phyloP scores from a whole-genome alignment of 495 filamentous ascomycete species.

The Xylaria longipes region DNA sequence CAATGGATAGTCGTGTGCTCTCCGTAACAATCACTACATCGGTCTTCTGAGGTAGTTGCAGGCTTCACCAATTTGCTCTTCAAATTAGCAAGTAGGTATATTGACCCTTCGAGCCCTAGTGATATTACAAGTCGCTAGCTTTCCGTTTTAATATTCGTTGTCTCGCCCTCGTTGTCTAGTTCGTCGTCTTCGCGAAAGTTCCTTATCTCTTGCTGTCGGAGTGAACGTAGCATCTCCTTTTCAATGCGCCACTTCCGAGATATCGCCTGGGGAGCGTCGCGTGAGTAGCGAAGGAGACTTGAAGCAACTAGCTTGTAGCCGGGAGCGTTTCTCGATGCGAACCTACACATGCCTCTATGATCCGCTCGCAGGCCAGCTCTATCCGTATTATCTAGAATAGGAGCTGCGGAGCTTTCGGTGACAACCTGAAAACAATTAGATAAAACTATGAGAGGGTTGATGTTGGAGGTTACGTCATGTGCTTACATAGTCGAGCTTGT shows the following conservation, averaged over 20 bases:
- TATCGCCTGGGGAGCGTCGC: constrained; percentile 9
- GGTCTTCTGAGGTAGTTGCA: neutral
- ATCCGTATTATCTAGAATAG: constrained; percentile 44
- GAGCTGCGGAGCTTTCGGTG: constrained; percentile 44
- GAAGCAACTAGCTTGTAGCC: constrained; percentile 17
- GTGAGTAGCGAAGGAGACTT: constrained; percentile 17
- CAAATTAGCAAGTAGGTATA: neutral
- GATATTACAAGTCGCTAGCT: neutral
- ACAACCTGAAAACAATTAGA: constrained; percentile 27
- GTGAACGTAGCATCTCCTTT: neutral
- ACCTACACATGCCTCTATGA: constrained; percentile 29
- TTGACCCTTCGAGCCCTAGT: neutral
- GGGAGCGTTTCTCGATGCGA: constrained; percentile 17
- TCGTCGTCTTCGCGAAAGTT: constrained; percentile 9
- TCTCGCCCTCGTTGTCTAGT: neutral
- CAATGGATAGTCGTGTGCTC: neutral
- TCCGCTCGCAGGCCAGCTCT: constrained; percentile 39
- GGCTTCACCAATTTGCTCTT: neutral
- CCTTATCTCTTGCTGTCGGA: constrained; percentile 13
- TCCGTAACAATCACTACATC: neutral
- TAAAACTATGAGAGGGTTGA: neutral
- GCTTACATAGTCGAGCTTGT: constrained; percentile 38
- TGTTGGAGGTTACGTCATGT: neutral
- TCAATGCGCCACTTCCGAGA: constrained; percentile 12
- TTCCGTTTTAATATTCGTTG: neutral